phyloP scores from a whole-genome alignment of 192 early-diverging fungal genomes.

The Geranomyces variabilis region DNA sequence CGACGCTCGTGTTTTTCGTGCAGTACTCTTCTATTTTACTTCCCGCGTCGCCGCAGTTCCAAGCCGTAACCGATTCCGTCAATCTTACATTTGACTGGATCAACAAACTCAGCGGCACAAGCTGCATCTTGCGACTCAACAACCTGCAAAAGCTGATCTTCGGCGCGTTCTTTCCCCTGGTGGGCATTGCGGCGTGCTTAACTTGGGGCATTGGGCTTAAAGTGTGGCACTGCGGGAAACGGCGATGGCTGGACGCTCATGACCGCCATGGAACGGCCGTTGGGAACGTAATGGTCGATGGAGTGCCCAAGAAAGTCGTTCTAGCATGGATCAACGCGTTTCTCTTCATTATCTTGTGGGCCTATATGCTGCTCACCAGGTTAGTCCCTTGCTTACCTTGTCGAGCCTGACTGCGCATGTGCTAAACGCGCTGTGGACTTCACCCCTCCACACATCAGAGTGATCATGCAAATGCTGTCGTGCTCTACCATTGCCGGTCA shows the following conservation, averaged over 20 bases:
- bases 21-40: conserved; percentile 22
- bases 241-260: background rate
- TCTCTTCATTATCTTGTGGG: conserved; percentile 27
- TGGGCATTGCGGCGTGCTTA: conserved; percentile 7
- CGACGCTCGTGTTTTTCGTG: conserved; percentile 28
- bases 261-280: background rate
- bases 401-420: too few species aligned
- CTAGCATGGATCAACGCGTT: conserved; percentile 32
- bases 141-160: conserved; percentile 20
- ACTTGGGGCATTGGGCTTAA: conserved; percentile 10
- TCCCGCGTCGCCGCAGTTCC: conserved; percentile 16
- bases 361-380: conserved; percentile 24
- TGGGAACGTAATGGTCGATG: background rate
- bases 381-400: background rate
- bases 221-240: conserved; percentile 6
- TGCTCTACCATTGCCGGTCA: conserved; percentile 13
- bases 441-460: background rate
- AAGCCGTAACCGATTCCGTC: conserved; percentile 13
- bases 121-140: conserved; percentile 22
- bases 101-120: conserved; percentile 28
- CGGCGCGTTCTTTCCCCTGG: conserved; percentile 19
- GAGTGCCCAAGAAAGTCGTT: conserved; percentile 10
- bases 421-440: background rate
- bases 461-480: conserved; percentile 13
- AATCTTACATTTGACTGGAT: conserved; percentile 29